Evolutionary conservation across 139 green algal genomes (phyloP).

Genomic region (Micromonas commoda): DNA sequence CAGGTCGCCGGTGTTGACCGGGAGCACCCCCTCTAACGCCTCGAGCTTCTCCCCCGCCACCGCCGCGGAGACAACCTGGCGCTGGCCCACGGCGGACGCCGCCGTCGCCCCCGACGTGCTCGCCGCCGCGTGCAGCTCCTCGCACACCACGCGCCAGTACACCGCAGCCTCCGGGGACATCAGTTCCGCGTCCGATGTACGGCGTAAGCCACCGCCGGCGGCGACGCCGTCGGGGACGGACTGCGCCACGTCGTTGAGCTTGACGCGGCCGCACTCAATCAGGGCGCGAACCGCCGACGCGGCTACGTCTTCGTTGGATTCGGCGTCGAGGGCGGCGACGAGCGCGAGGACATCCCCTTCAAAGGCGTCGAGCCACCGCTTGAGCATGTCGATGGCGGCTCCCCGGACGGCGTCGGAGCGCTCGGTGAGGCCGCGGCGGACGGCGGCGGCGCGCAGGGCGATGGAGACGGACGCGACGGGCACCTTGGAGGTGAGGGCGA

Average conservation of each 20-base stretch:
- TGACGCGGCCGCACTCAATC: conserved; percentile 27
- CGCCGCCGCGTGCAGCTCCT: conserved; percentile 32
- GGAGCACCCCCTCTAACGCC: conserved; percentile 51
- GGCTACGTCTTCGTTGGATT: conserved; percentile 35
- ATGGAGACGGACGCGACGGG: conserved; percentile 24
- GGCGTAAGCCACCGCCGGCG: neutral
- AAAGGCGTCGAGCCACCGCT: conserved; percentile 42
- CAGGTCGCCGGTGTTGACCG: conserved; percentile 36
- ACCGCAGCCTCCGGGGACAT: conserved; percentile 40
- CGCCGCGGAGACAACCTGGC: neutral
- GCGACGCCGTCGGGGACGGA: neutral
- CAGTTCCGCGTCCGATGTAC: neutral
- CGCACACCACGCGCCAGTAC: conserved; percentile 46
- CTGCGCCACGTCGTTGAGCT: conserved; percentile 13
- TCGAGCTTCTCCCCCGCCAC: conserved; percentile 31
- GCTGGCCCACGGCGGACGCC: conserved; percentile 37
- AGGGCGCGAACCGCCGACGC: conserved; percentile 41
- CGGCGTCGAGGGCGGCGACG: neutral
- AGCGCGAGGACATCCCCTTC: conserved; percentile 1
- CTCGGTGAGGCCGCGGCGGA: conserved; percentile 49
- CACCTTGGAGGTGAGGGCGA: conserved; percentile 32
- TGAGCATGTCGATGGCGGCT: conserved; percentile 37
- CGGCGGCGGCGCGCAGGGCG: conserved; percentile 34
- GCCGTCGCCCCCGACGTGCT: conserved; percentile 28
- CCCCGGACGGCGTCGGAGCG: conserved; percentile 31